Conservation (phyloP, 2,329 filamentous ascomycete genomes). For the Colletotrichum scovillei region DNA sequence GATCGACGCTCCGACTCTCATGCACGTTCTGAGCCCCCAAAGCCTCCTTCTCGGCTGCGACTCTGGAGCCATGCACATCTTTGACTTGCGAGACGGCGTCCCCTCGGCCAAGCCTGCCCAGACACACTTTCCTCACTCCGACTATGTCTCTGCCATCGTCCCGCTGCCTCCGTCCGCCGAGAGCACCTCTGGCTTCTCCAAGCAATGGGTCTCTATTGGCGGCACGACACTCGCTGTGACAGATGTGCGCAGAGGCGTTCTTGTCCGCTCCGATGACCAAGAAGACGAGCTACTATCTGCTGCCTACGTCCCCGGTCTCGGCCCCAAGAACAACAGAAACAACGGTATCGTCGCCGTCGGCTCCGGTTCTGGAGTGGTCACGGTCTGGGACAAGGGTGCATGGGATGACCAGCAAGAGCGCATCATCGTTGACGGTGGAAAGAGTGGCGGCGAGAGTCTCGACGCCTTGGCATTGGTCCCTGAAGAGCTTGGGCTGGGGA, state of each 20-base stretch:
- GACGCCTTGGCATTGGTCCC: conserved; percentile 83
- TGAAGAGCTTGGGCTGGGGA: conserved; percentile 74
- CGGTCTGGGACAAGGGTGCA: conserved; percentile 91
- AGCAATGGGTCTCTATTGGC: conserved; percentile 95
- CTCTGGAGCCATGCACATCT: conserved; percentile 87
- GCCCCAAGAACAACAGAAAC: conserved; percentile 71
- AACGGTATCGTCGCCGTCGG: conserved; percentile 84
- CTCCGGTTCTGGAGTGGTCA: conserved; percentile 82
- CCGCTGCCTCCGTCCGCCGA: conserved; percentile 82
- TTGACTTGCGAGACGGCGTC: conserved; percentile 78
- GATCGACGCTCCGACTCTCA: conserved; percentile 80
- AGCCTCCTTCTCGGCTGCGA: conserved; percentile 91
- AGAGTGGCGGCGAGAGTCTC: conserved; percentile 77
- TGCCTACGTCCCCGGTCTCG: conserved; percentile 80
- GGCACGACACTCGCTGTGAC: conserved; percentile 92
- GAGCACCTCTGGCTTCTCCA: conserved; percentile 88
- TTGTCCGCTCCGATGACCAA: conserved; percentile 92
- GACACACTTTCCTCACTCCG: conserved; percentile 87
- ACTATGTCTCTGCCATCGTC: conserved; percentile 91
- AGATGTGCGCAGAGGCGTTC: conserved; percentile 85
- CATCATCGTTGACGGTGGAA: conserved; percentile 77
- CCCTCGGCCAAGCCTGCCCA: conserved; percentile 76
- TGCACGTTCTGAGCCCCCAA: conserved; percentile 88
- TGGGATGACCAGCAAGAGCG: conserved; percentile 97
- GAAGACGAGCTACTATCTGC: conserved; percentile 92